Percentiles rank a stretch among this genome's conserved stretches.
These are phyloP conservation scores for Cryptococcus sp. DNA, from an alignment of 1,284 basidiomycete genomes.

Conservation along the genomic window DNA sequence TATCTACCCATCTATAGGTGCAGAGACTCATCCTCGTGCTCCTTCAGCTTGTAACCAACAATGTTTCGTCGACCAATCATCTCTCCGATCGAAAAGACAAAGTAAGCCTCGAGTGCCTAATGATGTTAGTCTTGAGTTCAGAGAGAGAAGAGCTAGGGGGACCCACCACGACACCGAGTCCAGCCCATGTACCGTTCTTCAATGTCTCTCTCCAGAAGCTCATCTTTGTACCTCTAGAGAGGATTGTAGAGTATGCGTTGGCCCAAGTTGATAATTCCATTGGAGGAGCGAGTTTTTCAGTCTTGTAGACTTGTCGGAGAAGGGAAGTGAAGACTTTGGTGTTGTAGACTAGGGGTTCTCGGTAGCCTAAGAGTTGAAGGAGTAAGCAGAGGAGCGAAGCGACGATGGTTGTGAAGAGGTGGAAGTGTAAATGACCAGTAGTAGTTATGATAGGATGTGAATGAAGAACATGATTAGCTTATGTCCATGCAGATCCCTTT, in stretches of 20 bases:
- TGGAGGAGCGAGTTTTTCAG: slow-evolving; percentile 81
- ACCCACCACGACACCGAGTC: slow-evolving; percentile 80
- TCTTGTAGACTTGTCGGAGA: slow-evolving; percentile 83
- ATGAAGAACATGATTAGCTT: too few relatives aligned
- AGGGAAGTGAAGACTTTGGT: slow-evolving; percentile 76
- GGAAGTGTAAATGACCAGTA: neutral
- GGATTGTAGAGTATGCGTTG: slow-evolving; percentile 69
- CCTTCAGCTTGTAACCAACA: slow-evolving; percentile 67
- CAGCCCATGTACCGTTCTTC: slow-evolving; percentile 70
- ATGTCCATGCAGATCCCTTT: neutral
- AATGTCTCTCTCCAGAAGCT: slow-evolving; percentile 67
- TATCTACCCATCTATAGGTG: neutral
- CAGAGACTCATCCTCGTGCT: slow-evolving; percentile 13
- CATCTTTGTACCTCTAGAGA: slow-evolving; percentile 60
- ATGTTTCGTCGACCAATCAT: slow-evolving; percentile 79
- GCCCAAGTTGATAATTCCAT: slow-evolving; percentile 60
- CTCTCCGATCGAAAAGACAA: slow-evolving; percentile 74
- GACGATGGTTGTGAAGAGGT: neutral
- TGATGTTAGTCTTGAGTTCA: neutral
- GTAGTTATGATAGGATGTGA: too few relatives aligned
- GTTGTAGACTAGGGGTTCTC: slow-evolving; percentile 78
- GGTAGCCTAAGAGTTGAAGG: slow-evolving; percentile 59
- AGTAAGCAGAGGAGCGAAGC: neutral
- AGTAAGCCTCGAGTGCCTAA: slow-evolving; percentile 55
- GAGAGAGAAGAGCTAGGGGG: neutral